Conservation (phyloP, 2,329 filamentous ascomycete species). For the Colletotrichum cuscutae region DNA sequence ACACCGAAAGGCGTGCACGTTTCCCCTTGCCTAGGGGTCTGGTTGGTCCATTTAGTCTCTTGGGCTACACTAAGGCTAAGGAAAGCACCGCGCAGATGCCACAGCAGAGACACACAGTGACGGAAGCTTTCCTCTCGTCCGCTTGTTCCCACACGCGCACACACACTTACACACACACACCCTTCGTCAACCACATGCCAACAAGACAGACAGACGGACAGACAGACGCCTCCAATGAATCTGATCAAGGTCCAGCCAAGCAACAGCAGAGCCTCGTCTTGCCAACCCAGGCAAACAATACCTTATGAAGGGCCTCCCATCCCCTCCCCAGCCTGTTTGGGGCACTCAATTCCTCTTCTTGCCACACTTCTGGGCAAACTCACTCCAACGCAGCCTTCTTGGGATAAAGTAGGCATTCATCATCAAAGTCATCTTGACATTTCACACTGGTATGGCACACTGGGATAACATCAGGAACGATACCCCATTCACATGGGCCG, state of each 20-base stretch:
- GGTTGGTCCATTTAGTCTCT: neutral
- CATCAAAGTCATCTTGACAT: neutral
- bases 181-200: conserved; percentile 20
- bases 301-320: neutral
- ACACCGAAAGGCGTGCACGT: conserved; percentile 17
- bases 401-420: neutral
- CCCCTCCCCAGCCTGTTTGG: neutral
- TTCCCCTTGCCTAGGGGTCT: neutral
- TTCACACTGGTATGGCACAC: conserved; percentile 19
- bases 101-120: too few species aligned
- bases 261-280: neutral
- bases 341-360: neutral
- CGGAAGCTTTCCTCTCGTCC: neutral
- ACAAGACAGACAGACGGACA: neutral
- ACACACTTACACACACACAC: neutral
- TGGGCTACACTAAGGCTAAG: conserved; percentile 7
- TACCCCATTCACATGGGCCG: conserved; percentile 13
- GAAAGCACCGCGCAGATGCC: conserved; percentile 23
- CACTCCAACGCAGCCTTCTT: conserved; percentile 17
- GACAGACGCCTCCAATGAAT: neutral
- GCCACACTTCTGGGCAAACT: neutral
- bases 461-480: neutral
- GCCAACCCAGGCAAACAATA: neutral
- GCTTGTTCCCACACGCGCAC: neutral
- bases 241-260: too few species aligned